Evolutionary conservation across 768 basidiomycete species (phyloP).

Genomic region (Lyophyllum semitale): DNA sequence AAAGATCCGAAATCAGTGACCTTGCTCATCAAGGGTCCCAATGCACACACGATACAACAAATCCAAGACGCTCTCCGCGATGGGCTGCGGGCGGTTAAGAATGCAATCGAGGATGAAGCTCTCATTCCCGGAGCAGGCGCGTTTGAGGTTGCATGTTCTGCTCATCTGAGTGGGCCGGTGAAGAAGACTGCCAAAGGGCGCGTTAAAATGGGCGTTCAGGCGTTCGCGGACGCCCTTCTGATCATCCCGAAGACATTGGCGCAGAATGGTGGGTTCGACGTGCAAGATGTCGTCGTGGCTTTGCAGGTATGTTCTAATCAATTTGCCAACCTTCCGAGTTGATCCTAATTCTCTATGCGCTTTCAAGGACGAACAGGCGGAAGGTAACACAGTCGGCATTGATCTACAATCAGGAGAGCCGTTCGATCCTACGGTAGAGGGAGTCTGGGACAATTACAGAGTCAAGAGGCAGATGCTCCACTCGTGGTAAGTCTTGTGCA

Average conservation of each 20-base stretch:
- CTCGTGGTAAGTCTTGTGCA: constrained; percentile 67
- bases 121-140: constrained; percentile 97
- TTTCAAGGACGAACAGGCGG: constrained; percentile 84
- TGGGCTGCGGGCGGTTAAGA: constrained; percentile 94
- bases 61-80: constrained; percentile 98
- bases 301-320: constrained; percentile 61
- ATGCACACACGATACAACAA: constrained; percentile 93
- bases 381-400: constrained; percentile 90
- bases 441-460: constrained; percentile 98
- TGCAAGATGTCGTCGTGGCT: constrained; percentile 91
- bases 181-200: constrained; percentile 92
- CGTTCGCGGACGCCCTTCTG: constrained; percentile 92
- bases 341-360: not conserved
- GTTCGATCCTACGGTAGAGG: constrained; percentile 93
- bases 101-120: constrained; percentile 87
- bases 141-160: constrained; percentile 92
- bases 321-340: not conserved
- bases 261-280: constrained; percentile 94
- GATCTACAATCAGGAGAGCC: constrained; percentile 94
- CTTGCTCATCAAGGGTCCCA: constrained; percentile 96
- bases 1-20: constrained; percentile 95
- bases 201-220: constrained; percentile 96
- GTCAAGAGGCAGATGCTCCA: constrained; percentile 99
- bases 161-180: constrained; percentile 74
- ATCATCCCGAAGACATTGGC: constrained; percentile 97